Percentiles rank a stretch among this genome's conserved stretches.
Conservation (phyloP, 2,329 filamentous ascomycete species). For the Aspergillus arachidicola region DNA sequence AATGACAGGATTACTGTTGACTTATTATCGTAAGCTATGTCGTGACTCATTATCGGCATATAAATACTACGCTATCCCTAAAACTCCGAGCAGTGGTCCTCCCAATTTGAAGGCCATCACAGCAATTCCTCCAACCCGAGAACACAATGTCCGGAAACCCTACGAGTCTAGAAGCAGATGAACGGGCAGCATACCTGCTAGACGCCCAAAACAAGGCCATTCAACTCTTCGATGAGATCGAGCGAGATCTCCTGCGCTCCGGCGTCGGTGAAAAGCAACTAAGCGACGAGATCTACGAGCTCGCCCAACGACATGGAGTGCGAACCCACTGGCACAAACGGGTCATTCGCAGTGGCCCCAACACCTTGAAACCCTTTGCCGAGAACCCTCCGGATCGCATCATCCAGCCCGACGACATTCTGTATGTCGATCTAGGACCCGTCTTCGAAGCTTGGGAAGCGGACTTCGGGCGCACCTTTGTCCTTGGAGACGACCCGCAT, state of each 20-base stretch:
- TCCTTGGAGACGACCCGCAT: slow-evolving; percentile 50
- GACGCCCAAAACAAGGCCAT: slow-evolving; percentile 53
- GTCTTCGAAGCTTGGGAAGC: slow-evolving; percentile 58
- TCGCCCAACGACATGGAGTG: slow-evolving; percentile 47
- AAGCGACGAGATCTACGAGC: slow-evolving; percentile 51
- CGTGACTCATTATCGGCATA: not conserved
- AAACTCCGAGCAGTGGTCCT: no score
- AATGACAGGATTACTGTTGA: no score
- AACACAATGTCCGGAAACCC: not conserved
- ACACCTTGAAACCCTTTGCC: slow-evolving; percentile 52
- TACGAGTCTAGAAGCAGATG: slow-evolving; percentile 14
- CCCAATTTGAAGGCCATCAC: not conserved
- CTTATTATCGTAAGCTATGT: not conserved
- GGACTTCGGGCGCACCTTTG: slow-evolving; percentile 57
- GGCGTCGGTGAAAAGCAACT: slow-evolving; percentile 53
- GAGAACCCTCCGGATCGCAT: slow-evolving; percentile 55
- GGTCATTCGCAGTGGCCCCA: slow-evolving; percentile 53
- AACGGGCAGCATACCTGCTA: slow-evolving; percentile 42
- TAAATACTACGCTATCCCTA: not conserved
- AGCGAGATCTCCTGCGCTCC: slow-evolving; percentile 48
- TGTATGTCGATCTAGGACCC: slow-evolving; percentile 56
- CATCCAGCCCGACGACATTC: slow-evolving; percentile 53
- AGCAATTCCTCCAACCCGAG: no score
- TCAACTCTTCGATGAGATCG: slow-evolving; percentile 52
- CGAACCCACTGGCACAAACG: slow-evolving; percentile 58